phyloP scores from a whole-genome alignment of 2,329 filamentous ascomycete genomes.

The Neonectria punicea region DNA sequence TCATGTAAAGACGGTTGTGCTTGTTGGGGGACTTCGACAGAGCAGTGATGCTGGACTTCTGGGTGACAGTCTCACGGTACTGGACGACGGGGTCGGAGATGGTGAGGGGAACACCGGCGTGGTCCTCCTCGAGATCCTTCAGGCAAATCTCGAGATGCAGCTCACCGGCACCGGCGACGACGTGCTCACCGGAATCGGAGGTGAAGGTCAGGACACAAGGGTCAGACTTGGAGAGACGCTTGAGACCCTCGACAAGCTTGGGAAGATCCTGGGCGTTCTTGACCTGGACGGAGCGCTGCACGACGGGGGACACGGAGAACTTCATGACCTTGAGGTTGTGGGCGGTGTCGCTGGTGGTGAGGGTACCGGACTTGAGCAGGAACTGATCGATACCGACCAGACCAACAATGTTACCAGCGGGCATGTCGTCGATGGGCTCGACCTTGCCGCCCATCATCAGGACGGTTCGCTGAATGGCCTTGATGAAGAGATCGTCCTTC shows the following conservation, averaged over 20 bases:
- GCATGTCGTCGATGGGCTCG: constrained; percentile 98
- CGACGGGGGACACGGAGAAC: constrained; percentile 99
- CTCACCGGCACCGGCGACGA: constrained; percentile 99
- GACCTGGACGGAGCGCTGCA: constrained; percentile 98
- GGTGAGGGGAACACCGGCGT: constrained; percentile 97
- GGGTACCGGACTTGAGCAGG: constrained; percentile 99
- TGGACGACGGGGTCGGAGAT: constrained; percentile 98
- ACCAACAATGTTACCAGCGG: constrained; percentile 99
- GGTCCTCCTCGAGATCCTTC: constrained; percentile 99
- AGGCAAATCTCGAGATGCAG: constrained; percentile 99
- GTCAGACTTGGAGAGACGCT: constrained; percentile 99
- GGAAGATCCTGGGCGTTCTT: constrained; percentile 99
- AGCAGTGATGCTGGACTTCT: constrained; percentile 90
- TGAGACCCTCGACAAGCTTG: constrained; percentile 99
- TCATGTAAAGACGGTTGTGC: constrained; percentile 99
- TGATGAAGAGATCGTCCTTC: constrained; percentile 99
- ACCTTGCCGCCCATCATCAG: constrained; percentile 99
- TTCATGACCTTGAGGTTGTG: constrained; percentile 99
- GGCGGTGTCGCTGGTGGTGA: constrained; percentile 95
- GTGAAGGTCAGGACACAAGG: constrained; percentile 95
- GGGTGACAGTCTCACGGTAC: constrained; percentile 95
- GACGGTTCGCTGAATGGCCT: constrained; percentile 99
- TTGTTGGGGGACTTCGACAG: constrained; percentile 99
- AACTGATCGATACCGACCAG: constrained; percentile 99
- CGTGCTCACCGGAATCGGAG: constrained; percentile 94